Percentiles rank a stretch among this genome's conserved stretches.
Conservation (phyloP, 2,329 filamentous ascomycete genomes). For the Ceratocystis albifundus region DNA sequence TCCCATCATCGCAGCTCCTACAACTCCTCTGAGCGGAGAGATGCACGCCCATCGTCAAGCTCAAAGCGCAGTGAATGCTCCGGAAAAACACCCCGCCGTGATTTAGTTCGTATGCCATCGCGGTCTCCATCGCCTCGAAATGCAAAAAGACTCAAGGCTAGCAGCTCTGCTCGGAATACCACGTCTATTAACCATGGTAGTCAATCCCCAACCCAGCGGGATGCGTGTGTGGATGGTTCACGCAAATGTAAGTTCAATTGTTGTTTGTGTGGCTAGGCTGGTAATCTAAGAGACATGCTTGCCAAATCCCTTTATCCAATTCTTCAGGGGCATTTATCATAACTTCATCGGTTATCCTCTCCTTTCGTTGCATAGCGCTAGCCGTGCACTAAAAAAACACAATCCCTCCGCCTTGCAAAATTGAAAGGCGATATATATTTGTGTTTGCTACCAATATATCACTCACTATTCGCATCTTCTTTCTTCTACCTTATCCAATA, state of each 20-base stretch:
- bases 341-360: too few relatives aligned
- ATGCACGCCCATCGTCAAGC: background rate
- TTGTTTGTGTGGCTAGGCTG: background rate
- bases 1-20: background rate
- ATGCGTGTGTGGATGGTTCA: background rate
- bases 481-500: too few relatives aligned
- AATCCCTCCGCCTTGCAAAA: too few relatives aligned
- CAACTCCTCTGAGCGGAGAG: background rate
- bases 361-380: too few relatives aligned
- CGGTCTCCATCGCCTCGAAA: background rate
- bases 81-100: background rate
- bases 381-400: too few relatives aligned
- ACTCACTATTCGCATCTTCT: too few relatives aligned
- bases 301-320: too few relatives aligned
- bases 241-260: background rate
- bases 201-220: background rate
- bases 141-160: background rate
- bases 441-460: too few relatives aligned
- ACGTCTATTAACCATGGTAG: background rate
- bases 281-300: too few relatives aligned
- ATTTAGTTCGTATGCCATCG: background rate
- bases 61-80: background rate
- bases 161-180: background rate
- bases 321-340: too few relatives aligned
- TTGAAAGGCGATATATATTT: too few relatives aligned